Evolutionary conservation across 331 rosid genomes (phyloP), one percentile per base, ranked within the genome.

Genomic region (Dryas integrifolia): DNA sequence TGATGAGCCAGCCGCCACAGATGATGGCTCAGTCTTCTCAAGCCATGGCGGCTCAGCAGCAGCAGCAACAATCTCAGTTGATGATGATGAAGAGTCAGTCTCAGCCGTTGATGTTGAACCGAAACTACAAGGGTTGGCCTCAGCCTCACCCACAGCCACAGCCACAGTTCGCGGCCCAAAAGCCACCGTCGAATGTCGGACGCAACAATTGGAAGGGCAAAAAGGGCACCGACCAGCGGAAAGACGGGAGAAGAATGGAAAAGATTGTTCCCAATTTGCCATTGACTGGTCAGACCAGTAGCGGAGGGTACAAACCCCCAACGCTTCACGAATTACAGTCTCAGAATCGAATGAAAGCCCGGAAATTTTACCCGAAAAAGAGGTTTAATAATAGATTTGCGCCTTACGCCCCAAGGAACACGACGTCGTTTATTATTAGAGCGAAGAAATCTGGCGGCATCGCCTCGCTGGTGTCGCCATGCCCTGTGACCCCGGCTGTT

Each of bases 331-430:
- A 91, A 69, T 81, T 91, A 82, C 97, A 94, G 82, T 89, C 92
- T 9, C 97, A 91, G 70, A 89, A 93, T 77, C 90, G 91, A 5
- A 47, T 79, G 30, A 90, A 88, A 64, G 82, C 83, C 4, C 83
- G 95, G 2, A 80, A 90, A 57, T 86, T 90, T 56, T 90, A 88
- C 65, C 90, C 77, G 4, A 92, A 84, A 72, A 85, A 85, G 87
- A 94, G 88, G 80, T 91, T 76, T 61, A 87, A 86, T 75, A 84
- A 73, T 30, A 79, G 97, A 72, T 93, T 93, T 41, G 90, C 88
- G 0, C 98, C 98, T n/a, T 88, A 83, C 2, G 98, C 98, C 6
- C 96, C 96, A 9, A 85, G 88, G 58, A 92, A 92, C 72, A 92
- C 96, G 1, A 84, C 96, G 0, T 88, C 98, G 30, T 92, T 77